Evolutionary conservation across 352 stramenopile species (phyloP), one percentile per base, ranked within the genome.

Genomic region (Thalassiosira mediterranea): DNA sequence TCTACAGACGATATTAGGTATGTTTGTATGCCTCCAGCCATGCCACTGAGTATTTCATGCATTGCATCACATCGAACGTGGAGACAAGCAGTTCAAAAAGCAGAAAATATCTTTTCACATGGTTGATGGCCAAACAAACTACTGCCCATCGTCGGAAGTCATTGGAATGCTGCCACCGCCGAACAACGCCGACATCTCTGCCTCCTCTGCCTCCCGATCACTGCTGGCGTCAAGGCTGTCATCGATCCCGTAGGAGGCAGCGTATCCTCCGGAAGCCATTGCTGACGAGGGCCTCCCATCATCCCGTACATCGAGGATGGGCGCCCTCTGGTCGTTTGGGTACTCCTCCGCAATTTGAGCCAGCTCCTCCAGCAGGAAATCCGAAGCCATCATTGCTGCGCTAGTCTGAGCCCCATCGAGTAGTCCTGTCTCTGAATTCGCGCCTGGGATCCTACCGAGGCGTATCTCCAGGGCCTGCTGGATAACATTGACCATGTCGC

Each of bases 401-500:
- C 75, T 88, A 1, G 86, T 92, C 61, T 90, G 79, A 0, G 84
- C 79, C 17, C 86, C 86, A 26, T 76, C 70, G 2, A 92, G 59
- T 19, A 15, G 19, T 46, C 32, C 34, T n/a, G n/a, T n/a, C n/a
- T n/a, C n/a, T n/a, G n/a, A n/a, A n/a, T n/a, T n/a, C n/a, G n/a
- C n/a, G n/a, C n/a, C n/a, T n/a, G n/a, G n/a, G 37, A 68, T 29
- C 15, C 62, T 69, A 10, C 76, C 76, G 0, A 91, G 38, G n/a
- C 84, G 66, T 63, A 89, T 90, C 48, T 86, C 78, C 32, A 91
- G 69, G 0, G 85, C 87, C 66, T 93, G 61, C 2, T 58, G 19
- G 8, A 93, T 70, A 1, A 93, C 85, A 69, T 90, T 91, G 4
- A 91, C 76, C 31, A 93, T 72, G 65, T 91, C 66, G 8, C 85